These are phyloP conservation scores for Fusarium sp. DNA, from an alignment of 2,329 filamentous ascomycete species.

Conservation along the genomic window DNA sequence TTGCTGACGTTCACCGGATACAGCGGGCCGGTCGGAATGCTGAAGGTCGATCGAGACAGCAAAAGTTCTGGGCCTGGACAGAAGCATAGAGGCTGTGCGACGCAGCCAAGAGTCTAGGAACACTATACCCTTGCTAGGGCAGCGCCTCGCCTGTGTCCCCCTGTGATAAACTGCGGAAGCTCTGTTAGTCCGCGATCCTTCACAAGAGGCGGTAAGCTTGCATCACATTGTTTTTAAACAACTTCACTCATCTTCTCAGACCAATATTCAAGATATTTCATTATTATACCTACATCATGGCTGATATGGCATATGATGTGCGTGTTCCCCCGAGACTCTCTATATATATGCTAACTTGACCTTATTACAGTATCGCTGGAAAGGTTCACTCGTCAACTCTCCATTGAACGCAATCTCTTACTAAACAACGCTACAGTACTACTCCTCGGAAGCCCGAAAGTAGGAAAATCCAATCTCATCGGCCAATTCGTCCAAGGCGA, in stretches of 20 bases:
- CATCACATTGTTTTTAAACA: neutral
- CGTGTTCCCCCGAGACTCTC: rapidly evolving
- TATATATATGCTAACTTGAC: neutral
- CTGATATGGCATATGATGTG: neutral
- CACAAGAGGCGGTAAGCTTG: neutral
- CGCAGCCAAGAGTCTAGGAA: neutral
- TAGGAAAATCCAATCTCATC: conserved; percentile 8
- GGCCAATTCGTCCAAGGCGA: neutral
- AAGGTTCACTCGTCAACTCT: neutral
- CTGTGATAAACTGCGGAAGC: neutral
- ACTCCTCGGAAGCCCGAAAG: neutral
- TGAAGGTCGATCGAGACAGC: too few species aligned
- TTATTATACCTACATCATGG: neutral
- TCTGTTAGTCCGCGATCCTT: neutral
- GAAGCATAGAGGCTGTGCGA: neutral
- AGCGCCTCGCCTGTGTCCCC: neutral
- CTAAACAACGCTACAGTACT: neutral
- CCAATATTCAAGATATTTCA: rapidly evolving
- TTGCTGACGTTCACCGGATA: too few species aligned
- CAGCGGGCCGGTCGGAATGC: too few species aligned
- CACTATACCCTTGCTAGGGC: neutral
- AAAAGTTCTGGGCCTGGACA: neutral
- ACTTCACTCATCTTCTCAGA: neutral
- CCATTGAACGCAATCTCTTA: rapidly evolving
- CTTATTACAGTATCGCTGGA: neutral